Base-by-base conservation (phyloP, 305 asterid species). In the Fraxinus velutina region DNA sequence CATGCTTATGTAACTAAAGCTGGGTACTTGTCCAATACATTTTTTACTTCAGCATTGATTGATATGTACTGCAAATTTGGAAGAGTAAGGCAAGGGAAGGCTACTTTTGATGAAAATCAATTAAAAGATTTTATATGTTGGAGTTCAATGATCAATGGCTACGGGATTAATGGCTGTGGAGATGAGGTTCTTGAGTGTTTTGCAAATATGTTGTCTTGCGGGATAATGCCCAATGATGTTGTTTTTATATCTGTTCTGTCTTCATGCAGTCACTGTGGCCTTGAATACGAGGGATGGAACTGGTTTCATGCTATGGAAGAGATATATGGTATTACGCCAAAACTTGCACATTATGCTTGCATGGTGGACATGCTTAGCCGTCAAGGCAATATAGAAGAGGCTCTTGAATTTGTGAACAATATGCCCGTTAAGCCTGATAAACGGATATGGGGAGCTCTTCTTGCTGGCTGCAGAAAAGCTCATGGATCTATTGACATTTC, bases 121-220 rank as follows among this genome's bases (percentile, higher is more conserved):
- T 76, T 79, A 68, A 70, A 80, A 79, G 95, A 92, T 85, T 89
- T 90, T 68, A 83, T 94, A 29, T 92, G 97, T 85, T 94, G 98
- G 98, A 94, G 98, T 83, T 94, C 98, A 42, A 92, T 94, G 98
- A 92, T 92, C 80, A 94, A 94, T 34, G 98, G 97, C 9, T 92
- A 89, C 44, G 94, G 93, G 27, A 84, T 92, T 71, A 92, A 94
- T 74, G 97, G 98, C 37, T 88, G 79, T 17, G 97, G 97, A 21
- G 88, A 88, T 37, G 92, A 92, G 82, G 95, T 90, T 75, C 94
- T 94, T 9, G 88, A 83, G 80, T 90, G 95, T 80, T 94, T 93
- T 71, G 85, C 91, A 66, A 82, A 84, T 81, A 91, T 94, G 98
- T 82, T 94, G 68, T 74, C 85, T 17, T 5, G 76, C 50, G 94